Evolutionary conservation across 2,329 filamentous ascomycete species (phyloP), one percentile per base, ranked within the genome.

Genomic region (Penicillium italicum): DNA sequence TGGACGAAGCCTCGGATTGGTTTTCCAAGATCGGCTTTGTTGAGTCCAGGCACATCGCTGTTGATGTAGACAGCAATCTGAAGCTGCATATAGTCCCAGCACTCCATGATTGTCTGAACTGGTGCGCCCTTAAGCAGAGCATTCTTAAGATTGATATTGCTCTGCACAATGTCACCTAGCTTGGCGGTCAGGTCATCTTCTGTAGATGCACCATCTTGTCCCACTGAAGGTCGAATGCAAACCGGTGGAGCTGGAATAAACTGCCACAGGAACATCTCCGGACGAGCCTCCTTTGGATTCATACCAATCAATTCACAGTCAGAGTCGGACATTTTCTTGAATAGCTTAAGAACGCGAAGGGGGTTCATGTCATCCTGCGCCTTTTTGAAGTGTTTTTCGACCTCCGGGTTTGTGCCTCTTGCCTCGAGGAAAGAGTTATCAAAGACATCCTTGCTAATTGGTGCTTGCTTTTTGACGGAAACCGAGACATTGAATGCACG

Each of bases 31-130:
- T 91, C 90, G 12, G 87, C 87, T 66, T 95, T 91, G 65, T 92
- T 87, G n/a, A 99, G 82, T 28, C 93, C 93, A 0, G 94, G 94
- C 2, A 96, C 87, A 66, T 97, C 92, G 61, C 92, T 96, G 77
- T 99, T 97, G 72, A 99, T 93, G 72, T 99, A 97, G 82, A 97
- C 91, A 58, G 93, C 94, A 57, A 97, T 89, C 68, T 97, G 92
- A 9, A 96, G 82, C 69, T 97, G 93, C 58, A 99, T 79, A 67
- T 93, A 97, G 69, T 99, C 94, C 94, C 94, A 99, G 66, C 96
- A 91, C 71, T 99, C 94, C 86, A 97, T 95, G 54, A 97, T 89
- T 0, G 90, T 95, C 62, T 89, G 85, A 2, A 99, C 82, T 0
- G 91, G 86, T 14, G 92, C 89, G 10, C 93, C 93, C 63, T 91